These are phyloP conservation scores for Gelatoporia subvermispora DNA, from an alignment of 768 basidiomycete genomes.

Conservation along the genomic window DNA sequence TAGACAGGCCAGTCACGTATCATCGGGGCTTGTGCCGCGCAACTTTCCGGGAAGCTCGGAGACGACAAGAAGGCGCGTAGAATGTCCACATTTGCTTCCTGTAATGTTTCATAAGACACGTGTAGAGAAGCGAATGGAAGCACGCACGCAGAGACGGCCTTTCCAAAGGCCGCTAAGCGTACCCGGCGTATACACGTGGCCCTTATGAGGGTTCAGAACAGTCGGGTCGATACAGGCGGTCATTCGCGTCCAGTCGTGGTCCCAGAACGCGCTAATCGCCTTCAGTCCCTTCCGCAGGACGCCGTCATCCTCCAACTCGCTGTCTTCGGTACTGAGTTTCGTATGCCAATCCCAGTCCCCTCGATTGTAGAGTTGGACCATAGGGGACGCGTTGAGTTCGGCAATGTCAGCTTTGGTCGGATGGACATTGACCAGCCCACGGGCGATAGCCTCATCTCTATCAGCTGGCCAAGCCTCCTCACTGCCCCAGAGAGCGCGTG, in stretches of 20 bases:
- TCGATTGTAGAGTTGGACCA: conserved; percentile 27
- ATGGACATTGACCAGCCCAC: conserved; percentile 28
- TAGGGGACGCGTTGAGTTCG: conserved; percentile 33
- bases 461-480: conserved; percentile 30
- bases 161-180: conserved; percentile 54
- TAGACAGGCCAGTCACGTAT: conserved; percentile 37
- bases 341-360: conserved; percentile 24
- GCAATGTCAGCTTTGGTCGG: conserved; percentile 57
- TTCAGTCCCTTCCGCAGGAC: conserved; percentile 20
- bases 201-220: conserved; percentile 18
- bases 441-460: conserved; percentile 16
- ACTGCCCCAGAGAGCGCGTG: conserved; percentile 33
- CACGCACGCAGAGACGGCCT: conserved; percentile 55
- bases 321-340: conserved; percentile 16
- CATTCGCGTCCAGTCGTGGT: conserved; percentile 55
- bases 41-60: conserved; percentile 18
- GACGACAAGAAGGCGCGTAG: conserved; percentile 25
- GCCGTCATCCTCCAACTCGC: conserved; percentile 19
- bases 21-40: too few species aligned
- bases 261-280: conserved; percentile 42
- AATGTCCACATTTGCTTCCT: conserved; percentile 29
- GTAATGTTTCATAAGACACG: neutral
- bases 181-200: conserved; percentile 44
- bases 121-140: neutral
- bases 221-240: conserved; percentile 39